phyloP scores from a whole-genome alignment of 2,329 filamentous ascomycete species.

The Clonostachys rosea region DNA sequence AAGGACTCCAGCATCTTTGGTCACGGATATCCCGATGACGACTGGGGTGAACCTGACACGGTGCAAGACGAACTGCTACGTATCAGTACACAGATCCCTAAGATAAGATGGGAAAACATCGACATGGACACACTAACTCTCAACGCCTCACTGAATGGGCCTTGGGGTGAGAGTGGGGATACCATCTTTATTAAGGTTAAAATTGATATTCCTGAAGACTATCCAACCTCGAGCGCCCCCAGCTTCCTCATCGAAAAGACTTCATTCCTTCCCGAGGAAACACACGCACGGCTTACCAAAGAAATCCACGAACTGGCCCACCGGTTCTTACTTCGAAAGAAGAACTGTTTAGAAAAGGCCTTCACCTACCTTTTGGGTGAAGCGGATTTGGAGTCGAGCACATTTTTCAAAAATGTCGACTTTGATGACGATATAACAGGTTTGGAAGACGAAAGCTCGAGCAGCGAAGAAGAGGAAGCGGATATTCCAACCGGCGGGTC shows the following conservation, averaged over 20 bases:
- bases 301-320: conserved; percentile 53
- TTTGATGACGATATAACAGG: conserved; percentile 41
- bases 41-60: conserved; percentile 58
- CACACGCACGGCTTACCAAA: conserved; percentile 42
- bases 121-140: conserved; percentile 57
- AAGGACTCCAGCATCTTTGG: conserved; percentile 48
- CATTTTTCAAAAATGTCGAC: conserved; percentile 61
- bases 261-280: conserved; percentile 54
- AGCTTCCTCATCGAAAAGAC: conserved; percentile 58
- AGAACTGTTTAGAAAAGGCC: conserved; percentile 58
- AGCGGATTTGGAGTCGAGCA: conserved; percentile 54
- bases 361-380: conserved; percentile 62
- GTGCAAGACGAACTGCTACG: conserved; percentile 62
- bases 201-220: conserved; percentile 53
- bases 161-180: conserved; percentile 54
- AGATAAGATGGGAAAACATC: conserved; percentile 60
- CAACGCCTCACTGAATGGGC: conserved; percentile 58
- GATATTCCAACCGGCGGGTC: conserved; percentile 47
- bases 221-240: conserved; percentile 53
- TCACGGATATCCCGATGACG: conserved; percentile 44
- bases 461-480: conserved; percentile 76
- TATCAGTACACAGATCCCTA: conserved; percentile 56
- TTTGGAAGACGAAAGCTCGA: conserved; percentile 73
- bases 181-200: conserved; percentile 59
- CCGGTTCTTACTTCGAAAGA: conserved; percentile 49